A percentile compares a stretch with the other conserved stretches of the same genome.
Evolutionary conservation across 2,329 filamentous ascomycete species (phyloP).

Genomic region (Aureobasidium musti): DNA sequence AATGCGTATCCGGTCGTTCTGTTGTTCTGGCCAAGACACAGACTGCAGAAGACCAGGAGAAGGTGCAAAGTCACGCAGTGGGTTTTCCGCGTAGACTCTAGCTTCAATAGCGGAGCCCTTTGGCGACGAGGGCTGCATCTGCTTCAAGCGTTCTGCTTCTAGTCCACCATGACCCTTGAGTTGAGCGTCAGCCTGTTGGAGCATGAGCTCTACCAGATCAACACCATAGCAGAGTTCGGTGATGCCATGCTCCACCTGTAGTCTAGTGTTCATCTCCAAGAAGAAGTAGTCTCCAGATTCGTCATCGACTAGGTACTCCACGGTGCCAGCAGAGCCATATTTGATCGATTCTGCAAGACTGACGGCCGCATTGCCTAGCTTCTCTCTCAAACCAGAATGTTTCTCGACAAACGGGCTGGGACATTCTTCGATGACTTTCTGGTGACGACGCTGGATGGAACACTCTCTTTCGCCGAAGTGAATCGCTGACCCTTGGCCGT

Average conservation of each 20-base stretch:
- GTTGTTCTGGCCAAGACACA: constrained; percentile 54
- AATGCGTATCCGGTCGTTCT: constrained; percentile 53
- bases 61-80: constrained; percentile 60
- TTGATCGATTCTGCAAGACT: constrained; percentile 58
- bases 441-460: constrained; percentile 81
- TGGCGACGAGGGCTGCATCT: constrained; percentile 48
- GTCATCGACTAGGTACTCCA: constrained; percentile 88
- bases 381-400: constrained; percentile 60
- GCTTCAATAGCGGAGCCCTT: constrained; percentile 56
- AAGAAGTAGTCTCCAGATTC: constrained; percentile 76
- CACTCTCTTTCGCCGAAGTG: constrained; percentile 88
- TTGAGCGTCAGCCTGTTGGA: constrained; percentile 57
- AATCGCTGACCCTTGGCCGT: constrained; percentile 74
- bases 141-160: constrained; percentile 45
- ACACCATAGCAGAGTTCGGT: constrained; percentile 59
- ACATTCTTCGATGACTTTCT: constrained; percentile 89
- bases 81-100: constrained; percentile 61
- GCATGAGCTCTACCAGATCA: constrained; percentile 59
- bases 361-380: constrained; percentile 67
- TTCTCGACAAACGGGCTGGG: constrained; percentile 68
- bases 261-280: constrained; percentile 60
- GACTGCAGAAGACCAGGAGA: constrained; percentile 61
- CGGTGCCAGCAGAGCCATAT: constrained; percentile 85
- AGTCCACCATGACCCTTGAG: constrained; percentile 51
- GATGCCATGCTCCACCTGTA: constrained; percentile 62